Evolutionary conservation across 169 alveolate species (phyloP).

Genomic region (Perkinsus marinus): DNA sequence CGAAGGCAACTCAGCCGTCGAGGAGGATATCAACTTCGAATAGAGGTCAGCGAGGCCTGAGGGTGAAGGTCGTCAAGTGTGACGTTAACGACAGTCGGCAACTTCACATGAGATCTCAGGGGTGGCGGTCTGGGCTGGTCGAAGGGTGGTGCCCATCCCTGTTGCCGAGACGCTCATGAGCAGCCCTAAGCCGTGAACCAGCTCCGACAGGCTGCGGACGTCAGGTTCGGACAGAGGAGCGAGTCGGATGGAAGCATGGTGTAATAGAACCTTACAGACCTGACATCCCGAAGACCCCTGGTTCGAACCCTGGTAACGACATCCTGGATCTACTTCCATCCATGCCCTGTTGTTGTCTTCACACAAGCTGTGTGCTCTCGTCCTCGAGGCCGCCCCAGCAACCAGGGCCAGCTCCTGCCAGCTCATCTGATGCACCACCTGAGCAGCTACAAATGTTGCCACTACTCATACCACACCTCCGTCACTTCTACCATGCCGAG

Average conservation of each 20-base stretch:
- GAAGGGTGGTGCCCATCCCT: too few species aligned
- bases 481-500: background rate
- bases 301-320: background rate
- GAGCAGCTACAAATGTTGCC: background rate
- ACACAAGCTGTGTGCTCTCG: background rate
- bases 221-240: background rate
- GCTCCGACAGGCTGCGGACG: background rate
- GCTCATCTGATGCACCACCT: background rate
- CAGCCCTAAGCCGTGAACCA: background rate
- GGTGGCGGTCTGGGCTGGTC: background rate
- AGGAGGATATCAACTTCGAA: background rate
- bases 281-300: background rate
- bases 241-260: background rate
- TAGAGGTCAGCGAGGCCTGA: background rate
- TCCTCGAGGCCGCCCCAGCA: background rate
- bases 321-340: background rate
- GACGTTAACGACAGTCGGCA: too few species aligned
- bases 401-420: background rate
- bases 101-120: background rate
- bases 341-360: background rate
- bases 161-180: background rate
- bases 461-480: background rate
- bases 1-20: background rate
- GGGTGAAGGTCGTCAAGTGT: too few species aligned
- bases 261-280: background rate